Evolutionary conservation across 805 yeast genomes (phyloP).

Genomic region (Saccharomycopsis oosterbeekiorum): DNA sequence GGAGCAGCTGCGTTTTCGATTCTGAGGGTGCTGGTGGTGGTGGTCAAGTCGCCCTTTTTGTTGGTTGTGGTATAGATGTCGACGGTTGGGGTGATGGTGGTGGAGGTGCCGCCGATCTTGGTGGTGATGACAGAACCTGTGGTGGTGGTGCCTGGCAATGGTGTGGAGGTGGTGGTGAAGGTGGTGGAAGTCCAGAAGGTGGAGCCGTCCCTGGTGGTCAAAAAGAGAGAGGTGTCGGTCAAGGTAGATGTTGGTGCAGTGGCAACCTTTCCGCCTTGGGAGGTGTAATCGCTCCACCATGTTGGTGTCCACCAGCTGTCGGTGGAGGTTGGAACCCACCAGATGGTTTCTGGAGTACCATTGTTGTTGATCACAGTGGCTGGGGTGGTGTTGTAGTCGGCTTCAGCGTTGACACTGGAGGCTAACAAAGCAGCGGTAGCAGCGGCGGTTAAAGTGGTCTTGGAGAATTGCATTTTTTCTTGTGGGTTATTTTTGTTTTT

Average conservation of each 20-base stretch:
- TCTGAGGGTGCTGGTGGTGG: constrained; percentile 10
- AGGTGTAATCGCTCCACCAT: constrained; percentile 18
- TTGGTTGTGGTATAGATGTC: constrained; percentile 25
- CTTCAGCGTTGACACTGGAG: not conserved
- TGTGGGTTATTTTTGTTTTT: no score
- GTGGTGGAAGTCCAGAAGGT: constrained; percentile 5
- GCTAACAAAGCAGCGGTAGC: constrained; percentile 5
- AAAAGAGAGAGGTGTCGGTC: constrained; percentile 5
- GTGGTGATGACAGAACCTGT: constrained; percentile 12
- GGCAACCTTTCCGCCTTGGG: constrained; percentile 17
- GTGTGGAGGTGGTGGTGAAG: constrained; percentile 10
- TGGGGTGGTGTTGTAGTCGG: constrained; percentile 13
- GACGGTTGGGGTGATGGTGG: constrained; percentile 27
- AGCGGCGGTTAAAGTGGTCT: not conserved
- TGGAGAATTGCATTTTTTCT: constrained; percentile 6
- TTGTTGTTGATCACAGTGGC: constrained; percentile 16
- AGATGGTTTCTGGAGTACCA: constrained; percentile 16
- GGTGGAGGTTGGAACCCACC: constrained; percentile 19
- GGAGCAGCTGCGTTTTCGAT: constrained; percentile 9
- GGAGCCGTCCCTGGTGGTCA: constrained; percentile 8
- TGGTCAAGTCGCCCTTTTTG: constrained; percentile 9
- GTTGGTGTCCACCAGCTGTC: constrained; percentile 17
- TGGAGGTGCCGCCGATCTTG: constrained; percentile 4
- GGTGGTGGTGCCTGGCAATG: constrained; percentile 16
- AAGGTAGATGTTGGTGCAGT: constrained; percentile 3